Evolutionary conservation across 331 rosid species (phyloP).

Genomic region (Pyrus hybrid): DNA sequence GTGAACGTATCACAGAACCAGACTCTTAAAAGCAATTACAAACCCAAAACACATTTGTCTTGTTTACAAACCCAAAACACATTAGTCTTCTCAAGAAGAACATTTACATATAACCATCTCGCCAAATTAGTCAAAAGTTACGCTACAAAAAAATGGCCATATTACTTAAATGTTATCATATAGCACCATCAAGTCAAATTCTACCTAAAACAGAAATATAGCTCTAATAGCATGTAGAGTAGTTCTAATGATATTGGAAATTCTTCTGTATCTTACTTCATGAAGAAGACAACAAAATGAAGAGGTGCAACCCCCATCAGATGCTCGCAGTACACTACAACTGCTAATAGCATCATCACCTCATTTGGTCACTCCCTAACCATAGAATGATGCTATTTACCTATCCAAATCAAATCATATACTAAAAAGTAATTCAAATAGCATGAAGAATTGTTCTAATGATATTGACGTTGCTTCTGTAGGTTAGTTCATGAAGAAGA

Average conservation of each 20-base stretch:
- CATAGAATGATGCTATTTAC: not conserved
- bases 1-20: not conserved
- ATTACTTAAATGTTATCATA: not conserved
- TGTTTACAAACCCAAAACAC: not conserved
- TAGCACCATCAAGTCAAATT: not conserved
- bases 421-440: not conserved
- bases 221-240: not conserved
- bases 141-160: not conserved
- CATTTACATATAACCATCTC: not conserved
- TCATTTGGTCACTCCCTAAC: not conserved
- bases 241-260: not conserved
- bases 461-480: not conserved
- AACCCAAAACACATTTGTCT: not conserved
- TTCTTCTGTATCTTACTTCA: not conserved
- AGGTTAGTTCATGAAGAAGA: not conserved
- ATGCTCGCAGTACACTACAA: not conserved
- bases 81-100: not conserved
- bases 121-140: not conserved
- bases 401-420: not conserved
- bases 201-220: not conserved
- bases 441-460: not conserved
- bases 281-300: not conserved
- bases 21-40: not conserved
- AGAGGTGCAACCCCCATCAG: not conserved
- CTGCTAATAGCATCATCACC: not conserved